Evolutionary conservation across 257 asterid genomes (phyloP), one percentile per base, ranked within the genome.

Genomic region (Solanum etuberosum): DNA sequence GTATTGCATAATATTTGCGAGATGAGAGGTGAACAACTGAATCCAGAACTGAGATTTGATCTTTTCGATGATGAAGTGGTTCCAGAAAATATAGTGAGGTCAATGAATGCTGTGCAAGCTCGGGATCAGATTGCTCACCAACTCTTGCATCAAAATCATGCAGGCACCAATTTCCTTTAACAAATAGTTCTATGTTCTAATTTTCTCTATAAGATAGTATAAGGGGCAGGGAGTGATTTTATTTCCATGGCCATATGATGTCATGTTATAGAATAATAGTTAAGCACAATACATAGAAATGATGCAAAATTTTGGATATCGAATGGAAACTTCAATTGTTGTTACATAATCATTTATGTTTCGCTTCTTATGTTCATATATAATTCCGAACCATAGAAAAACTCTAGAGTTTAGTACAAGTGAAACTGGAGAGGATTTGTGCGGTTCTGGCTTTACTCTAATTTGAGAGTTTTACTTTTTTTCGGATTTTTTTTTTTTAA

Each of bases 1-100:
- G 98, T 96, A 12, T 72, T 96, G 93, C 97, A 96, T 71, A 96
- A 96, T 25, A 88, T 96, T 38, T 96, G 99, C 84, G 99, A 95
- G 93, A 92, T 91, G 89, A 90, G 90, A 27, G 86, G 89, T 3
- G 98, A 96, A 40, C 95, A 87, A 38, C 9, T 96, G 87, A 86
- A 86, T 46, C 81, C 90, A 23, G 97, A 94, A n/a, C 63, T 92
- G 87, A 89, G 91, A 90, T 91, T 94, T 54, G 97, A 93, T 72
- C 78, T 92, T 38, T 92, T 91, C 43, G 98, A 96, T 8, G 99
- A 96, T 87, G 92, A 90, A 32, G 87, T 88, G 51, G 71, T 90
- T 7, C 90, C 95, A 2, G 97, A 96, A 51, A 92, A 88, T 32
- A 31, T 88, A 1, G 92, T 89, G 38, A 88, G 92, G 43, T 96